Conservation (phyloP, 768 basidiomycete genomes). For the Phlebiopsis flavidoalba region DNA sequence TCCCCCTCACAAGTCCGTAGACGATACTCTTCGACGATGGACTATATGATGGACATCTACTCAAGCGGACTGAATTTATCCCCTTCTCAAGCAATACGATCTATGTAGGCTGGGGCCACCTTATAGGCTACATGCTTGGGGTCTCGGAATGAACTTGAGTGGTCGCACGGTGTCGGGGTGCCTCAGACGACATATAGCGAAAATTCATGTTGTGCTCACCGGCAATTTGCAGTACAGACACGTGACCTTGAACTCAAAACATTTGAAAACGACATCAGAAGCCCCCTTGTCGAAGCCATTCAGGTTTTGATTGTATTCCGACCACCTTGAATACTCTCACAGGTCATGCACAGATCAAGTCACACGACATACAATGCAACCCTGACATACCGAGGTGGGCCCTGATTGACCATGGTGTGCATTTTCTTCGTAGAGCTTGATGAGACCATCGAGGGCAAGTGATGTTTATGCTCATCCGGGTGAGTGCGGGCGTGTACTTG, state of each 20-base stretch:
- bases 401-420: conserved; percentile 7
- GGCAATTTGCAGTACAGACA: background rate
- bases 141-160: conserved; percentile 8
- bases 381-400: conserved; percentile 1
- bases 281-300: conserved; percentile 11
- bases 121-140: conserved; percentile 7
- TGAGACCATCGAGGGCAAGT: conserved; percentile 2
- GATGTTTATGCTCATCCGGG: conserved; percentile 10
- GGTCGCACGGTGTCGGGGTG: conserved; percentile 2
- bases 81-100: background rate
- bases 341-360: background rate
- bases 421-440: conserved; percentile 9
- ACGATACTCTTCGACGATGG: conserved; percentile 11
- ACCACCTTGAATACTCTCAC: background rate
- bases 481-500: conserved; percentile 11
- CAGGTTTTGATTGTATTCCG: conserved; percentile 7
- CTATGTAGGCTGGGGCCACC: background rate
- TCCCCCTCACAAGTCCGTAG: conserved; percentile 8
- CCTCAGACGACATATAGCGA: background rate
- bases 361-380: too few species aligned
- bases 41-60: conserved; percentile 8
- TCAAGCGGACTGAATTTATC: background rate
- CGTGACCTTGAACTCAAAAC: conserved; percentile 8
- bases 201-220: too few species aligned
- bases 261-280: conserved; percentile 10